Base-by-base conservation (phyloP, 1,284 basidiomycete genomes). In the Thelephora terrestris region DNA sequence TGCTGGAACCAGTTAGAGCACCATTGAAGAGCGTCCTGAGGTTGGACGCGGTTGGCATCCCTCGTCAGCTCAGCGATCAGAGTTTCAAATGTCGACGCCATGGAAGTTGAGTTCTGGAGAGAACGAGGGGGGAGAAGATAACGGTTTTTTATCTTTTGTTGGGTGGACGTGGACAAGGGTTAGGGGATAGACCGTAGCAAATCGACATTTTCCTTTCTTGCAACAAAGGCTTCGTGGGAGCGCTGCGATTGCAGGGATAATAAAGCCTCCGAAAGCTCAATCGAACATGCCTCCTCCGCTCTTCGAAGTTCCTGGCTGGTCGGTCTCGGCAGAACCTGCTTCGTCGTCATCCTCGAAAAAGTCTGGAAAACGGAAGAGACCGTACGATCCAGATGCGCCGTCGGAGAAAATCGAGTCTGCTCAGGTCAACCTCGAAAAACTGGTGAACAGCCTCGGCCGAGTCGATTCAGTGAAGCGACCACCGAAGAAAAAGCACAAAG, bases 1-100 rank as follows among this genome's bases (percentile, higher is more conserved):
- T 75, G 73, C 61, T 94, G 88, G 71, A 97, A 97, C 94, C 94
- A 98, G 62, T 85, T 92, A 46, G 93, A 85, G 61, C 91, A 95
- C 71, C 91, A 97, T 66, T 97, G 94, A 46, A 96, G 80, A 4
- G 86, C 78, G 62, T 97, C 94, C 57, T 78, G 79, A 17, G 93
- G 94, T 59, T 91, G 86, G 16, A 83, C 86, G 54, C 88, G 81
- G 36, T 87, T 74, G 44, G 80, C 80, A 65, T 96, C 94, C 60
- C 89, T 81, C 56, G 89, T 87, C 53, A 97, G 76, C 60, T 97
- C 91, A 55, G 76, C 79, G 58, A 97, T 75, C 56, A 97, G 79
- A 27, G 71, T 65, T 58, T 88, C 81, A 62, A 88, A 90, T 24
- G 87, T 87, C 36, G 86, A 84, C 73, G 78, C 75, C 53, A 50